Percentiles rank a stretch among this genome's conserved stretches.
These are phyloP conservation scores for Antitrichia curtipendula DNA, from an alignment of 225 moss, liverwort and hornwort species.

Conservation along the genomic window DNA sequence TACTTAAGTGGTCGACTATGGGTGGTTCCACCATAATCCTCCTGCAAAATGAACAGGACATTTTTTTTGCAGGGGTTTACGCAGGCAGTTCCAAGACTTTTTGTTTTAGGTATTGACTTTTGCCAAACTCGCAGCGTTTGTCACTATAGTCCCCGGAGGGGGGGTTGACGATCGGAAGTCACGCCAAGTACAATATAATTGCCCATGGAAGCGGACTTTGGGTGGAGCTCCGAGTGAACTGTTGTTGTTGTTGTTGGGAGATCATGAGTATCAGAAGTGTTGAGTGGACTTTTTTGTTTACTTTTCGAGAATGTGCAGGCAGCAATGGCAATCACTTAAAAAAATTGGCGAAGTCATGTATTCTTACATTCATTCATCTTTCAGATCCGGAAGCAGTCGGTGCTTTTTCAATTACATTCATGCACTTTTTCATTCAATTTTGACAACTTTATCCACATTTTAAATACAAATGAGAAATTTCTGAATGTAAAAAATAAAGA, in stretches of 20 bases:
- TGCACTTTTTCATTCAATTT: not conserved
- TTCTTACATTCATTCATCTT: not conserved
- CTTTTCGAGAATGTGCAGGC: not conserved
- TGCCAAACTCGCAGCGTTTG: too few species aligned
- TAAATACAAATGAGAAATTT: not conserved
- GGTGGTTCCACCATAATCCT: too few species aligned
- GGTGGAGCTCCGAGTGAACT: not conserved
- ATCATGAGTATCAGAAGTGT: not conserved
- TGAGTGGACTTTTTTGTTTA: not conserved
- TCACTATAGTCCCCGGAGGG: too few species aligned
- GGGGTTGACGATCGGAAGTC: too few species aligned
- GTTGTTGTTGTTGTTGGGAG: too few species aligned
- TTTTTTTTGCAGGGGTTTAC: too few species aligned
- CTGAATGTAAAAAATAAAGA: too few species aligned
- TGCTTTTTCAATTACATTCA: not conserved
- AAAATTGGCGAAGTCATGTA: not conserved
- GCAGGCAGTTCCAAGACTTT: too few species aligned
- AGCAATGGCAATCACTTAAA: not conserved
- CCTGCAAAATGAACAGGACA: too few species aligned
- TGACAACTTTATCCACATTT: not conserved
- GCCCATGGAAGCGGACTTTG: not conserved
- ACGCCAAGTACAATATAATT: not conserved
- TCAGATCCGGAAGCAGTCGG: accelerated
- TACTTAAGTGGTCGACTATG: too few species aligned
- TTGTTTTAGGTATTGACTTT: too few species aligned